These are phyloP conservation scores for Ramicandelaber brevisporus DNA, from an alignment of 192 early-diverging fungal genomes.

Conservation along the genomic window DNA sequence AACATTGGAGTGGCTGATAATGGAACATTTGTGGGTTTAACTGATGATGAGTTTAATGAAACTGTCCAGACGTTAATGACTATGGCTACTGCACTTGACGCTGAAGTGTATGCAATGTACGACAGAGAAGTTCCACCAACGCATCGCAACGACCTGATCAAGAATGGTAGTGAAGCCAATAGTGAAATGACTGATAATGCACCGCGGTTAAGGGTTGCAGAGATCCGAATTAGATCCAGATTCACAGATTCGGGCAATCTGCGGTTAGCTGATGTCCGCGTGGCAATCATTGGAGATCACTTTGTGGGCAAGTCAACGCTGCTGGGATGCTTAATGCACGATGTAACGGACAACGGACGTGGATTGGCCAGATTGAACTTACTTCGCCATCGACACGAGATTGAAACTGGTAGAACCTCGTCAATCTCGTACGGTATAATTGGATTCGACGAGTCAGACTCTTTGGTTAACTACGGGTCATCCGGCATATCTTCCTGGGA, in stretches of 20 bases:
- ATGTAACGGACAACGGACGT: slow-evolving; percentile 59
- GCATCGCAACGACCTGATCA: slow-evolving; percentile 6
- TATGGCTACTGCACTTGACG: slow-evolving; percentile 12
- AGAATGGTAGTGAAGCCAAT: slow-evolving; percentile 7
- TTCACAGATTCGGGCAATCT: slow-evolving; percentile 23
- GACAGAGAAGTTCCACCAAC: slow-evolving; percentile 5
- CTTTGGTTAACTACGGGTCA: slow-evolving; percentile 49
- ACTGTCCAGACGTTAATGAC: slow-evolving; percentile 5
- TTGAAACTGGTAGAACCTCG: slow-evolving; percentile 77
- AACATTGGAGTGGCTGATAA: slow-evolving; percentile 74
- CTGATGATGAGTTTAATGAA: slow-evolving; percentile 9
- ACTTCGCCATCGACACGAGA: slow-evolving; percentile 74
- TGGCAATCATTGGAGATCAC: slow-evolving; percentile 59
- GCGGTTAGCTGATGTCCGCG: slow-evolving; percentile 50
- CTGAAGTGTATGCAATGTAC: slow-evolving; percentile 7
- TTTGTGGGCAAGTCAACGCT: slow-evolving; percentile 71
- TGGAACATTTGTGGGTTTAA: slow-evolving; percentile 49
- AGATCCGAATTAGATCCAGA: slow-evolving; percentile 41
- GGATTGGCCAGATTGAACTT: slow-evolving; percentile 64
- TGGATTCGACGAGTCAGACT: slow-evolving; percentile 46
- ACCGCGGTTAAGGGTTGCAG: slow-evolving; percentile 31
- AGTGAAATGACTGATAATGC: slow-evolving; percentile 5
- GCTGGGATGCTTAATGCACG: slow-evolving; percentile 54
- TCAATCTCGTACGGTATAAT: slow-evolving; percentile 68
- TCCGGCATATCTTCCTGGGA: slow-evolving; percentile 40